Evolutionary conservation across 2,329 filamentous ascomycete species (phyloP).

Genomic region (Penicillium sp.): DNA sequence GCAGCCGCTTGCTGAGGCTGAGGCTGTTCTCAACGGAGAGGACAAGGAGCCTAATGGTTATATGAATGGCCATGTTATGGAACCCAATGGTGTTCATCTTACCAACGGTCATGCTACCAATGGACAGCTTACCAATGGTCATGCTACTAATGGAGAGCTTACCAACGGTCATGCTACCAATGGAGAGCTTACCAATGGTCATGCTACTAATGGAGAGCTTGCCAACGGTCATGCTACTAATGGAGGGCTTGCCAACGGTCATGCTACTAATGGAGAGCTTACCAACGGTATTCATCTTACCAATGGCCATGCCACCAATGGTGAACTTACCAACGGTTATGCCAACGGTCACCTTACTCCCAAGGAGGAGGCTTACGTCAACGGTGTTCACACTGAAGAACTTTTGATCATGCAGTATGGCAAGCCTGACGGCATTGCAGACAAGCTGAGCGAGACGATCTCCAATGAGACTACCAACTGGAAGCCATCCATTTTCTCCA

Average conservation of each 20-base stretch:
- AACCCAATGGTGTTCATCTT: neutral
- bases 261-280: conserved; percentile 1
- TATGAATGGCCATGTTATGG: neutral
- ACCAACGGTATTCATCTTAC: neutral
- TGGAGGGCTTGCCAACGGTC: neutral
- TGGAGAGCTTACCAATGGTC: neutral
- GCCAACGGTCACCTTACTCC: neutral
- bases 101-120: neutral
- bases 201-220: neutral
- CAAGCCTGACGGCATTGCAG: conserved; percentile 7
- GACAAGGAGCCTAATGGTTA: conserved; percentile 2
- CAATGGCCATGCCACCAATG: neutral
- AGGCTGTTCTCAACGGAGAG: conserved; percentile 2
- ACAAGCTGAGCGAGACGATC: conserved; percentile 10
- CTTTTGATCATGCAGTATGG: conserved; percentile 19
- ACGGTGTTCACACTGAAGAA: conserved; percentile 6
- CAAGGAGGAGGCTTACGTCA: conserved; percentile 2
- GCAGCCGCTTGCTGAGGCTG: conserved; percentile 13
- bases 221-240: neutral
- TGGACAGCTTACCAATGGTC: neutral
- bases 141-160: neutral
- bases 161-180: neutral
- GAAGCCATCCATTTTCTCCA: conserved; percentile 5
- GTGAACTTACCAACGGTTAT: neutral
- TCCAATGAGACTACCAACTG: conserved; percentile 3